Evolutionary conservation across 176 grass and related monocot genomes (phyloP), one percentile per base, ranked within the genome.

Genomic region (Zoysia pacifica): DNA sequence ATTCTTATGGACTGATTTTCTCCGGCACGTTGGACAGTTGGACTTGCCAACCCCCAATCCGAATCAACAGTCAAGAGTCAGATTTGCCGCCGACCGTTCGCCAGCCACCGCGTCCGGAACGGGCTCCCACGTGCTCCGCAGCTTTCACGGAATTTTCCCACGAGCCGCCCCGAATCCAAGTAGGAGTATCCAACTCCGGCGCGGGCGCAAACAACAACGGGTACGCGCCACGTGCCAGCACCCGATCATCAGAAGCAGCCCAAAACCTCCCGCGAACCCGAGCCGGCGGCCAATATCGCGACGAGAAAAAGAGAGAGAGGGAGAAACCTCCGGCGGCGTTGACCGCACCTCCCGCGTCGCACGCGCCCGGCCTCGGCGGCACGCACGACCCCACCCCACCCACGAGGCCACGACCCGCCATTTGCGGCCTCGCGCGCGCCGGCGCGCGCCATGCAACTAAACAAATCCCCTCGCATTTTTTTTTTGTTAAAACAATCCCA

Each of bases 351-450:
- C n/a, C 2, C 15, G 2, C 52, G 11, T 40, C 37, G 50, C 65
- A 5, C 38, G 15, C 9, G 28, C 45, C 13, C 50, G 72, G 71
- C 55, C 38, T 52, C 44, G 35, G 12, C 74, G 12, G 65, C 55
- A 7, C 15, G 41, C 59, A 13, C 53, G 41, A 64, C 16, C 46
- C n/a, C 6, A 11, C 50, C 12, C 7, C 52, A 2, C 67, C 7
- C 48, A 48, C 45, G n/a, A n/a, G n/a, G n/a, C 56, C 82, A 67
- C 78, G 71, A 71, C 77, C 76, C 87, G 83, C 83, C 83, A 69
- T 86, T 69, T 78, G 83, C 79, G 83, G 73, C 78, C 55, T 60
- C 45, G n/a, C 36, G 47, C 62, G 69, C 52, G 62, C 9, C 68
- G 13, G 18, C 50, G 59, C 71, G 19, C 52, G 10, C 59, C 44